A percentile compares a stretch with the other conserved stretches of the same genome.
These are phyloP conservation scores for Heliamphora pulchella DNA, from an alignment of 179 eudicot species.

Conservation along the genomic window DNA sequence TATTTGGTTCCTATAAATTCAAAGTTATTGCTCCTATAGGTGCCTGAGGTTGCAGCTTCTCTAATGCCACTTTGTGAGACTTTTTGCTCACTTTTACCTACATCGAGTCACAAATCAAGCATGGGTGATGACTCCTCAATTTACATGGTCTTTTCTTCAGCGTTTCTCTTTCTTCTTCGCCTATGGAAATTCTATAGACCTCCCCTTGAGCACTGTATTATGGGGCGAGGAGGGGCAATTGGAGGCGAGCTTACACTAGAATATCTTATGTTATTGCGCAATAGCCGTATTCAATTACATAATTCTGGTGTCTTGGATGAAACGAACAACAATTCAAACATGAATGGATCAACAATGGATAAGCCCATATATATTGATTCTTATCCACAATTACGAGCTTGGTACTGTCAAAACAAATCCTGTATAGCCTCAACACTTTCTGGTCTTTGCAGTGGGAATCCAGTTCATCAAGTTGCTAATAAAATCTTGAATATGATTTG, in stretches of 20 bases:
- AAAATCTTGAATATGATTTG: slow-evolving; percentile 29
- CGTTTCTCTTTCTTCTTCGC: slow-evolving; percentile 34
- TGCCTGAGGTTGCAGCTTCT: slow-evolving; percentile 43
- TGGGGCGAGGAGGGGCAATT: slow-evolving; percentile 20
- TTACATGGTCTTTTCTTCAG: slow-evolving; percentile 34
- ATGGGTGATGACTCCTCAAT: slow-evolving; percentile 24
- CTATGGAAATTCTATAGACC: slow-evolving; percentile 40
- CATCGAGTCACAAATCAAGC: slow-evolving; percentile 10
- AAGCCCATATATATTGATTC: slow-evolving; percentile 33
- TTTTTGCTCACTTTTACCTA: slow-evolving; percentile 34
- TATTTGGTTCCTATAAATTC: not conserved
- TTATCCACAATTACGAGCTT: slow-evolving; percentile 33
- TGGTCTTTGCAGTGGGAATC: slow-evolving; percentile 30
- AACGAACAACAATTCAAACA: slow-evolving; percentile 4
- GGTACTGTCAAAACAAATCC: slow-evolving; percentile 37
- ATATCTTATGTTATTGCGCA: slow-evolving; percentile 31
- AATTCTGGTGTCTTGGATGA: not conserved
- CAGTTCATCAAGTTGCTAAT: slow-evolving; percentile 35
- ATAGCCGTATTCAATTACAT: slow-evolving; percentile 18
- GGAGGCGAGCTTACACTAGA: slow-evolving; percentile 34
- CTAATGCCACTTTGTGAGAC: slow-evolving; percentile 44
- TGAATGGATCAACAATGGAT: slow-evolving; percentile 13
- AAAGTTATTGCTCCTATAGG: slow-evolving; percentile 19
- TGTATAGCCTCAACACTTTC: slow-evolving; percentile 41
- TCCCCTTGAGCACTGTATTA: slow-evolving; percentile 32